Percentiles rank a stretch among this genome's conserved stretches.
These are phyloP conservation scores for Coemansia sp. DNA, from an alignment of 192 early-diverging fungal species.

Conservation along the genomic window DNA sequence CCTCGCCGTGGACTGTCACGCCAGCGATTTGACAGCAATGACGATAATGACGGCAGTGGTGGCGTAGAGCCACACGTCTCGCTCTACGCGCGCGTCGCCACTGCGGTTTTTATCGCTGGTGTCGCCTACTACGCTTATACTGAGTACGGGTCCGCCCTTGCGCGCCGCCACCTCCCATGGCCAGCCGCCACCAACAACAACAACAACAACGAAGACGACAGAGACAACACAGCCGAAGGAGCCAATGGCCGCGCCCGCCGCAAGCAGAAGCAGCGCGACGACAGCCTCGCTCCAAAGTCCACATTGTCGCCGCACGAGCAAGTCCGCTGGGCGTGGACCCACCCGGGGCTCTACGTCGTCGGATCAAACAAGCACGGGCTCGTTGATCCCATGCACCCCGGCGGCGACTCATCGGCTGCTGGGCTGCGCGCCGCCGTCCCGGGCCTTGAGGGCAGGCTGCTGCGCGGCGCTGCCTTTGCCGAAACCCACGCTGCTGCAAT, in stretches of 20 bases:
- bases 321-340: conserved; percentile 49
- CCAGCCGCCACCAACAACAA: neutral
- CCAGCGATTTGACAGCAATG: neutral
- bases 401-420: neutral
- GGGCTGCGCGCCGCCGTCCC: conserved; percentile 31
- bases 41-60: conserved; percentile 4
- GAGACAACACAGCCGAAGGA: too few species aligned
- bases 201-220: conserved; percentile 2
- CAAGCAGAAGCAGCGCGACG: conserved; percentile 16
- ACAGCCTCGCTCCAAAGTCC: conserved; percentile 24
- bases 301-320: conserved; percentile 24
- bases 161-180: conserved; percentile 25
- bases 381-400: conserved; percentile 35
- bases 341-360: conserved; percentile 40
- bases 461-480: conserved; percentile 36
- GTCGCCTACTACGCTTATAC: conserved; percentile 36
- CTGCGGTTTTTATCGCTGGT: conserved; percentile 26
- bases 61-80: conserved; percentile 39
- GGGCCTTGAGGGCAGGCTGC: conserved; percentile 37
- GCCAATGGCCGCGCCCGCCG: conserved; percentile 2
- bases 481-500: conserved; percentile 40
- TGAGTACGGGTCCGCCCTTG: conserved; percentile 12
- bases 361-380: conserved; percentile 48
- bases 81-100: conserved; percentile 24
- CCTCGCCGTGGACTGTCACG: neutral